A percentile compares a stretch with the other conserved stretches of the same genome.
Evolutionary conservation across 768 basidiomycete genomes (phyloP).

Genomic region (Lentinus tigrinus): DNA sequence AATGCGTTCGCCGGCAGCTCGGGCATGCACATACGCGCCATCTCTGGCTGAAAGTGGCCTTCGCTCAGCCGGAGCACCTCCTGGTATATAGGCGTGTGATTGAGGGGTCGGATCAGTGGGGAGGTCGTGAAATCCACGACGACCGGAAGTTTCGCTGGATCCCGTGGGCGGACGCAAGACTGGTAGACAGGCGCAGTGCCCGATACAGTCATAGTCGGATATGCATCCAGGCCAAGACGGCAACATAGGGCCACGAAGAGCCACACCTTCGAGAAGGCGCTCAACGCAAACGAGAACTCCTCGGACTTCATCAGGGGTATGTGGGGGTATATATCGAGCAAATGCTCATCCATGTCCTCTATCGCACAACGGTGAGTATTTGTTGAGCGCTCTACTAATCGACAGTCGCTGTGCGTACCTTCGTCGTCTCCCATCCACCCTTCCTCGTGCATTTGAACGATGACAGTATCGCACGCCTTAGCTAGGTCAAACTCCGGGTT

Average conservation of each 20-base stretch:
- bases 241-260: background rate
- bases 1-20: background rate
- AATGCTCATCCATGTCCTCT: background rate
- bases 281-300: background rate
- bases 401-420: background rate
- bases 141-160: background rate
- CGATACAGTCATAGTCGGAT: background rate
- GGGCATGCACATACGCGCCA: background rate
- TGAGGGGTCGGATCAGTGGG: too few relatives aligned
- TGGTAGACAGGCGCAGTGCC: background rate
- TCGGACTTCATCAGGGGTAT: background rate
- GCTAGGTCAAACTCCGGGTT: constrained; percentile 34
- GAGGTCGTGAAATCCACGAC: background rate
- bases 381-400: background rate
- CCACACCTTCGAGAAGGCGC: constrained; percentile 1
- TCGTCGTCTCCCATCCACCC: background rate
- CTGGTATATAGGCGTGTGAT: too few relatives aligned
- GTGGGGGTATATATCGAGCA: background rate
- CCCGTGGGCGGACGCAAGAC: background rate
- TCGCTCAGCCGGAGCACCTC: background rate
- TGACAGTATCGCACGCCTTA: background rate
- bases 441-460: background rate
- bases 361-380: background rate
- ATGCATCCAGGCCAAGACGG: background rate
- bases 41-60: background rate